Evolutionary conservation across 192 early-diverging fungal species (phyloP).

Genomic region (Podila epicladia): DNA sequence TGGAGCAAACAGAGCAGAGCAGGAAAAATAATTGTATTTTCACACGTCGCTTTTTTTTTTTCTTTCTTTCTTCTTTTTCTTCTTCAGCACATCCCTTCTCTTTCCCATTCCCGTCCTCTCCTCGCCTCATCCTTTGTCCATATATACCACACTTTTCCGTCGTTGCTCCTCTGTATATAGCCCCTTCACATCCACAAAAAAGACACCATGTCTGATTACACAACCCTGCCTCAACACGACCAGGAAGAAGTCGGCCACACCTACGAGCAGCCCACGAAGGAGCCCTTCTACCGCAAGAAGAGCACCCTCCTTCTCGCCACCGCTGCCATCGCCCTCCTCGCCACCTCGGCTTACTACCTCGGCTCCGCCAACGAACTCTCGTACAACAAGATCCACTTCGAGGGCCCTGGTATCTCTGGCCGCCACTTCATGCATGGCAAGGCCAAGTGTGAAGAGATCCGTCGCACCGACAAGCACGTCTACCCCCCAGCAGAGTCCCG

Average conservation of each 20-base stretch:
- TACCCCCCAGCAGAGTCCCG: constrained; percentile 28
- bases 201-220: constrained; percentile 37
- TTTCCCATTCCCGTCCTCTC: background rate
- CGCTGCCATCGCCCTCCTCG: constrained; percentile 40
- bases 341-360: constrained; percentile 28
- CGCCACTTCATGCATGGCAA: constrained; percentile 30
- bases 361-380: constrained; percentile 47
- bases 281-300: constrained; percentile 38
- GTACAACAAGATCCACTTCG: constrained; percentile 32
- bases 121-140: background rate
- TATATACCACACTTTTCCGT: background rate
- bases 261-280: constrained; percentile 23
- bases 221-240: constrained; percentile 38
- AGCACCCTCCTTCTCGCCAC: constrained; percentile 39
- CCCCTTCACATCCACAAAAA: background rate
- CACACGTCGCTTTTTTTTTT: constrained; percentile 5
- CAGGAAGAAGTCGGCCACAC: constrained; percentile 36
- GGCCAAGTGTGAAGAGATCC: constrained; percentile 45
- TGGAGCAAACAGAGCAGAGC: background rate
- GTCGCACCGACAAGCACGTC: constrained; percentile 17
- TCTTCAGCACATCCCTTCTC: background rate
- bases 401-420: constrained; percentile 41
- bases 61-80: background rate
- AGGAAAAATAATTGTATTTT: background rate
- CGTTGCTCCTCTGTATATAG: constrained; percentile 4